Conservation (phyloP, 306 rosid species). For the Casuarina glauca region DNA sequence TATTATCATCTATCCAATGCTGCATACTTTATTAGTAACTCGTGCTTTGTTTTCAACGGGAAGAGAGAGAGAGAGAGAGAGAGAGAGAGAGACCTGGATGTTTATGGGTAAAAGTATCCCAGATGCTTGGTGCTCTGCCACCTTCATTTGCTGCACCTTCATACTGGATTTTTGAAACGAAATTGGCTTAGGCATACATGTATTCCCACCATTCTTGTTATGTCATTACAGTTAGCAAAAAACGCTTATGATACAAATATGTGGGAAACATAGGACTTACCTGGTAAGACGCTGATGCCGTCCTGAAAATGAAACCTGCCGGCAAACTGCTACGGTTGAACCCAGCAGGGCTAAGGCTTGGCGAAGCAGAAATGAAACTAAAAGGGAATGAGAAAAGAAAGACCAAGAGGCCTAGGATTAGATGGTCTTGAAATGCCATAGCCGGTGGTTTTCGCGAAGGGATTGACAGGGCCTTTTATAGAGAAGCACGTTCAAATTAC, state of each 20-base stretch:
- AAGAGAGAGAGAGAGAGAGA: too few species aligned
- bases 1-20: too few species aligned
- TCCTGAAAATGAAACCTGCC: background rate
- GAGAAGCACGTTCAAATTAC: too few species aligned
- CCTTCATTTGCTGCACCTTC: conserved; percentile 4
- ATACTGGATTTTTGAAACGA: background rate
- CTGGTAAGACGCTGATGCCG: background rate
- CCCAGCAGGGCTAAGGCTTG: background rate
- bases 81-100: background rate
- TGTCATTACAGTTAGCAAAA: background rate
- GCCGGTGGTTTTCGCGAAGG: too few species aligned
- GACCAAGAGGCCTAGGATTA: background rate
- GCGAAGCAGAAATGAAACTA: too few species aligned
- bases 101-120: background rate
- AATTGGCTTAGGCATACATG: background rate
- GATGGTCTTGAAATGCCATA: background rate
- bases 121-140: background rate
- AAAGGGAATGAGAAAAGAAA: background rate
- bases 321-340: background rate
- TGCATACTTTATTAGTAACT: too few species aligned
- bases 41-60: too few species aligned
- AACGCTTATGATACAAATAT: too few species aligned
- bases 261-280: background rate
- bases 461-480: too few species aligned
- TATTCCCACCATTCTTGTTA: background rate